phyloP scores from a whole-genome alignment of 2,329 filamentous ascomycete species.

The Beauveria caledonica region DNA sequence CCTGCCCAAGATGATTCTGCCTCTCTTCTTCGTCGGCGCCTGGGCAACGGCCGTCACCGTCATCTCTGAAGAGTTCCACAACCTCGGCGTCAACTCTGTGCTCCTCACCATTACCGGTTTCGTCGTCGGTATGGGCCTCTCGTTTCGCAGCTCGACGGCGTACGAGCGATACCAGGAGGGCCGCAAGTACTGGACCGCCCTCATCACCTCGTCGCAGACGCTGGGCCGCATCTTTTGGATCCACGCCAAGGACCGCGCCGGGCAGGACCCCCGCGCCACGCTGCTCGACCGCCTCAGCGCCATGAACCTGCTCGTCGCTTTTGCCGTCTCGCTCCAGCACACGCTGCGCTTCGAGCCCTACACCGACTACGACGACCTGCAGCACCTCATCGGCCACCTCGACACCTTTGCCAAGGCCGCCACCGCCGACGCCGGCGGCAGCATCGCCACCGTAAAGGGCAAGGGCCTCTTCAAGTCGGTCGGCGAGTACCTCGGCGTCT shows the following conservation, averaged over 20 bases:
- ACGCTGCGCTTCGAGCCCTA: constrained; percentile 78
- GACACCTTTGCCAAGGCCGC: constrained; percentile 62
- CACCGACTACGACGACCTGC: constrained; percentile 65
- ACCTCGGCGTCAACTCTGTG: constrained; percentile 27
- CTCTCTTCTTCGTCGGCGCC: constrained; percentile 49
- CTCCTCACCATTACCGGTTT: constrained; percentile 68
- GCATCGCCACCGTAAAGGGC: constrained; percentile 23
- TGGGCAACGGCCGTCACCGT: constrained; percentile 61
- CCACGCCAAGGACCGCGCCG: constrained; percentile 53
- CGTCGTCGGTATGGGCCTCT: constrained; percentile 70
- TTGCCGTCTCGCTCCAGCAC: constrained; percentile 71
- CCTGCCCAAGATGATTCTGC: constrained; percentile 64
- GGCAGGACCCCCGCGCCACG: constrained; percentile 50
- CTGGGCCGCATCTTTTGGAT: constrained; percentile 79
- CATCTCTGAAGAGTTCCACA: constrained; percentile 38
- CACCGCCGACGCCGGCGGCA: constrained; percentile 29
- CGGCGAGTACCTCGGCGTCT: constrained; percentile 68
- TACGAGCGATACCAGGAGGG: constrained; percentile 66
- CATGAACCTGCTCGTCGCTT: constrained; percentile 71
- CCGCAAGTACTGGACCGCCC: constrained; percentile 52
- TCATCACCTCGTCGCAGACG: constrained; percentile 54
- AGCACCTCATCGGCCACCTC: constrained; percentile 61
- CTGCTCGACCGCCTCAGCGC: constrained; percentile 63
- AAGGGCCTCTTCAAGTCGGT: constrained; percentile 52
- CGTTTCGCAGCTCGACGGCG: constrained; percentile 67